Evolutionary conservation across 768 basidiomycete species (phyloP), one percentile per base, ranked within the genome.

Genomic region (Lactarius psammicola): DNA sequence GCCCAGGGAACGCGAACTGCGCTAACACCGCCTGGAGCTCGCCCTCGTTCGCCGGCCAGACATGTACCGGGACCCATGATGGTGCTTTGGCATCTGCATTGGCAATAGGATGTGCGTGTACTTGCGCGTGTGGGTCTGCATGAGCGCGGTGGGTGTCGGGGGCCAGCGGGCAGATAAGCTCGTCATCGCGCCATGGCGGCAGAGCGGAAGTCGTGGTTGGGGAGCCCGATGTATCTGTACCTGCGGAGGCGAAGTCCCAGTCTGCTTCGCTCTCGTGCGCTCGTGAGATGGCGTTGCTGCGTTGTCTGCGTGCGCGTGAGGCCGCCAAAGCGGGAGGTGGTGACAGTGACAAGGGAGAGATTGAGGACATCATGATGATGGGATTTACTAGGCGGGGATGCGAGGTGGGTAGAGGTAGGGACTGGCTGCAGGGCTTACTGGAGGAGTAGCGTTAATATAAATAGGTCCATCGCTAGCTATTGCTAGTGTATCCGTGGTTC

Each of bases 101-200:
- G 17, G 36, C 5, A 7, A n/a, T n/a, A n/a, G n/a, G 23, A 6
- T 33, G n/a, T 20, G n/a, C 6, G 20, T 23, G 10, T 0, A n/a
- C n/a, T n/a, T n/a, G n/a, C n/a, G n/a, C n/a, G n/a, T n/a, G n/a
- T n/a, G n/a, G n/a, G 13, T 2, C 2, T 57, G 56, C 1, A n/a
- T 23, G 34, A 8, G 10, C 20, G 23, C 6, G 3, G 15, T 1
- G 18, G 0, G 40, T 15, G n/a, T 30, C 1, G 5, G 56, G 13
- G n/a, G 65, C 56, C n/a, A 66, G 56, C 3, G 65, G 65, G 38
- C 65, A 66, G 46, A 66, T 33, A 31, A 66, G 60, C 31, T 66
- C 56, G 49, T 61, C 60, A n/a, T 42, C 34, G 60, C 38, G 53
- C 51, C 51, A 44, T 0, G 28, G 42, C 11, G 17, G 49, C 15